Base-by-base conservation (phyloP, 1,284 basidiomycete genomes). In the Puccinia horiana region DNA sequence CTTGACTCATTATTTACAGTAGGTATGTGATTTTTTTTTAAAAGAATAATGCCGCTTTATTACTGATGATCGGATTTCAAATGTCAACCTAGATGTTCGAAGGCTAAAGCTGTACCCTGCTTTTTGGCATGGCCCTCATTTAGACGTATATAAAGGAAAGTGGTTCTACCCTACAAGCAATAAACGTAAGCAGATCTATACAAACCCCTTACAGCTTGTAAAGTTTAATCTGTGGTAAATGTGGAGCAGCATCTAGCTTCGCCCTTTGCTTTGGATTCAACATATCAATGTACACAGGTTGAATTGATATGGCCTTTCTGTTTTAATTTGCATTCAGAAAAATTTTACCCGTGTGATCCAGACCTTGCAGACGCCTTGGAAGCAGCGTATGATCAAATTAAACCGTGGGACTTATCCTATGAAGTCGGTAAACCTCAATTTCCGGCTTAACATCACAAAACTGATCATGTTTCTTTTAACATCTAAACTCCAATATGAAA, bases 361-460 rank as follows among this genome's bases (percentile, higher is more conserved):
- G 83, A 84, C 0, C 84, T 88, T 1, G 85, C 87, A 8, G 70
- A 83, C 0, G 85, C 86, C 20, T 85, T 88, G 42, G 87, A 88
- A 67, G 52, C 81, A 2, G 87, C 87, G 0, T 88, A 87, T 78
- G 76, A 83, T 0, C 63, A 84, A 23, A 88, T 87, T 32, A 82
- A 85, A 23, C 88, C 87, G 0, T 88, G 86, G 86, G 83, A 85
- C 54, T 35, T 81, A 3, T 82, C 76, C 5, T 85, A 85, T 58
- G 83, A 78, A 20, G 85, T 81, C 26, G 52, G 72, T 81, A 37
- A 29, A 23, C 42, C 85, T 16, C 82, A 83, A 35, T 83, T 83
- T 44, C 84, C 84, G 1, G 74, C 76, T 4, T 69, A 14, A 5
- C 37, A 37, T 29, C 42, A 47, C 11, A 23, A 69, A 85, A 63